phyloP scores from a whole-genome alignment of 2,329 filamentous ascomycete genomes.

The Arthrobotrys pseudoclavata region DNA sequence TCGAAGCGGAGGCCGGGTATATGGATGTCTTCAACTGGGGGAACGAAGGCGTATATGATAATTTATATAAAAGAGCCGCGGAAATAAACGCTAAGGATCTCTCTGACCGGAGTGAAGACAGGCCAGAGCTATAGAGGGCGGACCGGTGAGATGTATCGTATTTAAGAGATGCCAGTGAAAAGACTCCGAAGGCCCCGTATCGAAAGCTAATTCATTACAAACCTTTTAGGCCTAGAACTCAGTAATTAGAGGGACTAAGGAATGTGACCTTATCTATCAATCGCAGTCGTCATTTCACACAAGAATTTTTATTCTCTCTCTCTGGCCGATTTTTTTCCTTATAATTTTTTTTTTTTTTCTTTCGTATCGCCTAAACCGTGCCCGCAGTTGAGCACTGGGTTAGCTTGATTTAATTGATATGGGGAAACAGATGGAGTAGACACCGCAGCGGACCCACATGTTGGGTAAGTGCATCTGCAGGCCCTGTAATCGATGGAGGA shows the following conservation, averaged over 20 bases:
- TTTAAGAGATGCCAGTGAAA: conserved; percentile 53
- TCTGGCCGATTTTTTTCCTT: conserved; percentile 11
- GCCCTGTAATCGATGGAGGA: conserved; percentile 59
- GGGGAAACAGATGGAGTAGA: conserved; percentile 58
- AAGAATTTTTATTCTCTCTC: conserved; percentile 42
- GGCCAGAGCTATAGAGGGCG: conserved; percentile 26
- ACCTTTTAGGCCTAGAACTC: conserved; percentile 38
- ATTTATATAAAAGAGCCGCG: conserved; percentile 41
- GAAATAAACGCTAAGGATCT: conserved; percentile 32
- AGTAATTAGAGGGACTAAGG: conserved; percentile 35
- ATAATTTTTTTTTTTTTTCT: conserved; percentile 30
- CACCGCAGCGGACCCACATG: conserved; percentile 53
- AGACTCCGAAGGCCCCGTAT: conserved; percentile 57
- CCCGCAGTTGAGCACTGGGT: conserved; percentile 39
- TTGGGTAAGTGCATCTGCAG: conserved; percentile 58
- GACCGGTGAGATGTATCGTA: conserved; percentile 46
- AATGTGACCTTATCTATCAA: conserved; percentile 59
- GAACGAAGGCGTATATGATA: not conserved
- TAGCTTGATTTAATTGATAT: conserved; percentile 55
- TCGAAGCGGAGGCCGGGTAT: conserved; percentile 16
- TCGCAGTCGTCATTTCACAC: conserved; percentile 54
- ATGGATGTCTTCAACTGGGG: conserved; percentile 6
- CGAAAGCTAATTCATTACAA: conserved; percentile 53
- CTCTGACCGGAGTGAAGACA: conserved; percentile 15
- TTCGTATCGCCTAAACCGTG: conserved; percentile 57